phyloP scores from a whole-genome alignment of 1,284 basidiomycete species.

The Microbotryomycetes sp. region DNA sequence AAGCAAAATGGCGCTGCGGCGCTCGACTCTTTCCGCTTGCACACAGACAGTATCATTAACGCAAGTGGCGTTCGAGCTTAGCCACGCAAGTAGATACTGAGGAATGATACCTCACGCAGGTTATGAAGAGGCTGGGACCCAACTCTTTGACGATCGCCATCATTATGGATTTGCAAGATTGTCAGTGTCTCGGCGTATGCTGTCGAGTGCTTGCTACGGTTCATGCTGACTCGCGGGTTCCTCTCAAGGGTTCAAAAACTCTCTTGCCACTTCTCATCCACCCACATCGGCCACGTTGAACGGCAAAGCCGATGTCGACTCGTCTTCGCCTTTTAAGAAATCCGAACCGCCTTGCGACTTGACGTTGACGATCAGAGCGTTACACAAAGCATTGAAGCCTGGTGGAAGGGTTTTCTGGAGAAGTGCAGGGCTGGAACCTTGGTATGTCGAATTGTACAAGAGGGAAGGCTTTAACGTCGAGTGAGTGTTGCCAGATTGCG shows the following conservation, averaged over 20 bases:
- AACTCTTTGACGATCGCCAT: slow-evolving; percentile 57
- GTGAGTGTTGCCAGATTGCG: slow-evolving; percentile 44
- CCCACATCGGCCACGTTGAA: neutral
- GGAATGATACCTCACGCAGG: too few species aligned
- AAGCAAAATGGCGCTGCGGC: slow-evolving; percentile 49
- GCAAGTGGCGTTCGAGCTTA: slow-evolving; percentile 49
- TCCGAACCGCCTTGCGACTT: slow-evolving; percentile 38
- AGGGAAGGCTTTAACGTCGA: slow-evolving; percentile 48
- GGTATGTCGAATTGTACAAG: slow-evolving; percentile 60
- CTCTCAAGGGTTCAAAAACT: slow-evolving; percentile 52
- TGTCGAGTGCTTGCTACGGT: neutral
- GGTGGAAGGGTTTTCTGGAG: slow-evolving; percentile 65
- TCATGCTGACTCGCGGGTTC: neutral
- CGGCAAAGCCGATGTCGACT: slow-evolving; percentile 1
- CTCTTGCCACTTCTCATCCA: slow-evolving; percentile 39
- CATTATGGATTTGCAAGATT: slow-evolving; percentile 75
- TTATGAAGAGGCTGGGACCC: slow-evolving; percentile 43
- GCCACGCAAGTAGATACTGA: neutral
- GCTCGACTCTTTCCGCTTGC: slow-evolving; percentile 62
- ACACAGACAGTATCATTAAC: slow-evolving; percentile 68
- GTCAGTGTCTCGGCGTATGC: slow-evolving; percentile 33
- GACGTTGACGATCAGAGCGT: slow-evolving; percentile 47
- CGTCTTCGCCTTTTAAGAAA: neutral
- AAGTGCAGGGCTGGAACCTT: slow-evolving; percentile 61
- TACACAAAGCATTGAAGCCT: slow-evolving; percentile 54